Conservation (phyloP, 352 stramenopile genomes). For the Stramenopiles sp. region DNA sequence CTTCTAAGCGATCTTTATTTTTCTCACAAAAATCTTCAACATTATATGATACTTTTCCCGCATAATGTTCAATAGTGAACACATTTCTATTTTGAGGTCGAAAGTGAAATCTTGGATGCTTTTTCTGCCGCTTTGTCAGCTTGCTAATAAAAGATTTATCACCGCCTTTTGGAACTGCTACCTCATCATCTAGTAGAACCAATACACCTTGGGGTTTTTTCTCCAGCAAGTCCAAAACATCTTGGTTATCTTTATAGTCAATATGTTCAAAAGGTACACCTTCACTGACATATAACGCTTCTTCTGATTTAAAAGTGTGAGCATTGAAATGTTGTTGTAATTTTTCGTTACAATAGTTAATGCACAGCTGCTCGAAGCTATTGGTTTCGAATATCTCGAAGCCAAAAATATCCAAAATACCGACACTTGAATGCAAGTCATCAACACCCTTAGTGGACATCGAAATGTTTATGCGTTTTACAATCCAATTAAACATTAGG, state of each 20-base stretch:
- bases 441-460: conserved; percentile 36
- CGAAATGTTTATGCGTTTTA: conserved; percentile 69
- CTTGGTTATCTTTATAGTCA: conserved; percentile 62
- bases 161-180: conserved; percentile 58
- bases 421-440: conserved; percentile 34
- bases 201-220: conserved; percentile 59
- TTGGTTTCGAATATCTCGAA: conserved; percentile 65
- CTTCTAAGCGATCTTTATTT: no score
- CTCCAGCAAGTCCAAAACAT: conserved; percentile 62
- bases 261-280: conserved; percentile 79
- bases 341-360: conserved; percentile 80
- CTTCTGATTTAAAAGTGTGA: conserved; percentile 62
- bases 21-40: conserved; percentile 29
- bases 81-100: no score
- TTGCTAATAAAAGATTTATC: conserved; percentile 76
- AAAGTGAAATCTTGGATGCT: conserved; percentile 59
- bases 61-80: conserved; percentile 28
- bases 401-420: conserved; percentile 58
- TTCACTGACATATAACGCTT: conserved; percentile 61
- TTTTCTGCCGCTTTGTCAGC: conserved; percentile 59
- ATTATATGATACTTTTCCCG: conserved; percentile 26
- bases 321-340: conserved; percentile 72
- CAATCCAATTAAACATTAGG: conserved; percentile 79
- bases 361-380: conserved; percentile 81
- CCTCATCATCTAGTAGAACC: conserved; percentile 61